Evolutionary conservation across 306 rosid genomes (phyloP).

Genomic region (Malus sylvestris): DNA sequence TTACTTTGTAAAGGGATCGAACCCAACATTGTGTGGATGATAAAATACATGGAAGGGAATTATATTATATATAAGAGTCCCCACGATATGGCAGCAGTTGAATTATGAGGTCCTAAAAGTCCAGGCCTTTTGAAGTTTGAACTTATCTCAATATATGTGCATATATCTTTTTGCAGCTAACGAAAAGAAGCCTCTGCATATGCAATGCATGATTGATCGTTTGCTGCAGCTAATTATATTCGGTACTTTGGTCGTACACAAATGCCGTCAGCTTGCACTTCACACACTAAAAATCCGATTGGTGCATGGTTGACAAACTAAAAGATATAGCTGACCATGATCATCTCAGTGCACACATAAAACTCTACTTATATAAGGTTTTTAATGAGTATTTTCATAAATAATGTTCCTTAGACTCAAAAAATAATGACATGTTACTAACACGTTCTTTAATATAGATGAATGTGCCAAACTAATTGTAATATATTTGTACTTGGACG

Average conservation of each 20-base stretch:
- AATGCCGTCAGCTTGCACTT: not conserved
- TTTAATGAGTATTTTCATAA: no score
- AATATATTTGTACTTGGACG: not conserved
- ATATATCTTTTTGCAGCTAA: not conserved
- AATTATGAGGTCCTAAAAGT: not conserved
- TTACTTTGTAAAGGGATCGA: slow-evolving; percentile 5
- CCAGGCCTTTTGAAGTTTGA: not conserved
- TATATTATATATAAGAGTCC: not conserved
- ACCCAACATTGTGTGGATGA: not conserved
- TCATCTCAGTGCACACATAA: no score
- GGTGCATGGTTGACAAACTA: not conserved
- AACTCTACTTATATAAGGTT: no score
- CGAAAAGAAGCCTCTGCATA: no score
- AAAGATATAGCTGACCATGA: no score
- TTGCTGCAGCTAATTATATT: not conserved
- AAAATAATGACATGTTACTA: no score
- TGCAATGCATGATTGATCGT: not conserved
- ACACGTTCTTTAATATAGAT: no score
- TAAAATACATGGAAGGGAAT: slow-evolving; percentile 10
- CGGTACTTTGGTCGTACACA: not conserved
- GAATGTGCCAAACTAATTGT: not conserved
- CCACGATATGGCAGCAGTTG: not conserved
- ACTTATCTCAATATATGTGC: not conserved
- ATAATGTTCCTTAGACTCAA: no score
- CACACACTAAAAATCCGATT: not conserved